Evolutionary conservation across 2,329 filamentous ascomycete species (phyloP).

Genomic region (Dryadomyces sulphureus): DNA sequence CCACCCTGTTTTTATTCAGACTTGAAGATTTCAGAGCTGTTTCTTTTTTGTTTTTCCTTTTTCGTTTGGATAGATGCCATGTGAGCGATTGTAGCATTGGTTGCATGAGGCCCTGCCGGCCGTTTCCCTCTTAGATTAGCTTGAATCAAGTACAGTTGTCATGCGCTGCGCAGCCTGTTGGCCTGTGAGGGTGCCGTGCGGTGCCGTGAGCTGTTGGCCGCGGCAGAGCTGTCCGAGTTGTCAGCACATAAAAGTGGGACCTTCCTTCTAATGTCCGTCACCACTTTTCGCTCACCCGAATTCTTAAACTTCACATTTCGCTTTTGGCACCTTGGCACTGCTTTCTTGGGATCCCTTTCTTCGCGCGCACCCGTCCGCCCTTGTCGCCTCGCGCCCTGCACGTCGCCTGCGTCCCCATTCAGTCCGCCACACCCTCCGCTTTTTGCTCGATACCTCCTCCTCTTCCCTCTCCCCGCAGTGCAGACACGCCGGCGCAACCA

Average conservation of each 20-base stretch:
- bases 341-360: background rate
- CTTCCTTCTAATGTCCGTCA: background rate
- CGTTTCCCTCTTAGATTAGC: background rate
- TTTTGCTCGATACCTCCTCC: no score
- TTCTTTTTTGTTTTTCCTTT: background rate
- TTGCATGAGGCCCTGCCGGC: background rate
- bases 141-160: no score
- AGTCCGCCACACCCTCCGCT: no score
- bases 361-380: background rate
- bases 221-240: background rate
- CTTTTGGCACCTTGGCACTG: background rate
- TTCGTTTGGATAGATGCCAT: background rate
- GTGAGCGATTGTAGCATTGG: background rate
- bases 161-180: no score
- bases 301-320: background rate
- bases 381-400: background rate
- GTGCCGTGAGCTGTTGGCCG: no score
- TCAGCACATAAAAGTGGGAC: background rate
- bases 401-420: no score
- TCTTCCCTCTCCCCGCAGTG: background rate
- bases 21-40: background rate
- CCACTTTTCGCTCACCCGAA: background rate
- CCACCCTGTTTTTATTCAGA: background rate
- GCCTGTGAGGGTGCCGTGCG: no score
- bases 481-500: slow-evolving; percentile 15